Evolutionary conservation across 139 green algal genomes (phyloP).

Genomic region (Coelastrella sp.): DNA sequence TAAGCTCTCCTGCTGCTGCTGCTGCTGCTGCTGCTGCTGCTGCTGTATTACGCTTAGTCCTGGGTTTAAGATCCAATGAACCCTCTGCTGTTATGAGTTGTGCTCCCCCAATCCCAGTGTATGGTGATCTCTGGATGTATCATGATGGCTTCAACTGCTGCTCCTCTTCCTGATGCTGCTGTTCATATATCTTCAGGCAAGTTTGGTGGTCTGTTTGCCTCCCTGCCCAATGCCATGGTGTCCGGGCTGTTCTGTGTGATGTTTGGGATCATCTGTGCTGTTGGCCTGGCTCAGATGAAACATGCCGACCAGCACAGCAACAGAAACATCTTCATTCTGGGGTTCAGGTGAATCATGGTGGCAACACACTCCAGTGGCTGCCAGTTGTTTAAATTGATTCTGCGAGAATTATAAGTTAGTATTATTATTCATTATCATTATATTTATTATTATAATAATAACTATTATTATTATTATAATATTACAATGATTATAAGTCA

Average conservation of each 20-base stretch:
- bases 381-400: too few relatives aligned
- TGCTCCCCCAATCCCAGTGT: too few relatives aligned
- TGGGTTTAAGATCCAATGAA: too few relatives aligned
- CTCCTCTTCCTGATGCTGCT: not conserved
- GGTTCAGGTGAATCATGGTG: conserved; percentile 40
- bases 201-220: conserved; percentile 80
- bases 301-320: conserved; percentile 25
- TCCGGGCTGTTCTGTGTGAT: conserved; percentile 78
- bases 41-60: not conserved
- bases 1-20: conserved; percentile 35
- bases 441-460: too few relatives aligned
- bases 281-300: conserved; percentile 43
- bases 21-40: not conserved
- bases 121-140: not conserved
- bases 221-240: conserved; percentile 70
- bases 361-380: too few relatives aligned
- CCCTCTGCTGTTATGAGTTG: too few relatives aligned
- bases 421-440: too few relatives aligned
- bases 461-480: too few relatives aligned
- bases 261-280: conserved; percentile 71
- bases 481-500: too few relatives aligned
- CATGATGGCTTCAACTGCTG: not conserved
- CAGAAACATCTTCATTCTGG: conserved; percentile 78
- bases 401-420: too few relatives aligned
- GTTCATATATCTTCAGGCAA: conserved; percentile 63